Evolutionary conservation across 2,329 filamentous ascomycete species (phyloP).

Genomic region (Scedosporium boydii): DNA sequence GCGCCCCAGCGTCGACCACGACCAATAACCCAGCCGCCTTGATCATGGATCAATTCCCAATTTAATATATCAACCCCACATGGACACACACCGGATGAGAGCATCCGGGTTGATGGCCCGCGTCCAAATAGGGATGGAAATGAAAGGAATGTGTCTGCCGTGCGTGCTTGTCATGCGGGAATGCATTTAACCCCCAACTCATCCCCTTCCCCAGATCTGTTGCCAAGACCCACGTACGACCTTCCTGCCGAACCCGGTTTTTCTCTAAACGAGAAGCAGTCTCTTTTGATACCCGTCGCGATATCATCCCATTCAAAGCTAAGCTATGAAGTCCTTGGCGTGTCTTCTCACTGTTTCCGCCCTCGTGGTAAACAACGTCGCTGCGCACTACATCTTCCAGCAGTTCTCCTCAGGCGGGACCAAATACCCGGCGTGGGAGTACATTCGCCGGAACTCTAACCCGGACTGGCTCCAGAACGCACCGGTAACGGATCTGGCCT

Average conservation of each 20-base stretch:
- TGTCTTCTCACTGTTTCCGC: background rate
- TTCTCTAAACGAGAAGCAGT: background rate
- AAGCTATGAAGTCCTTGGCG: conserved; percentile 3
- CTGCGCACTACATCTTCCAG: conserved; percentile 21
- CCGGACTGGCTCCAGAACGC: conserved; percentile 18
- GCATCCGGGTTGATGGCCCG: background rate
- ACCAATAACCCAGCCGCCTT: background rate
- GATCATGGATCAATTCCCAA: background rate
- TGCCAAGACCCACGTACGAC: background rate
- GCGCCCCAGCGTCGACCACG: background rate
- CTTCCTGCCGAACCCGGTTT: background rate
- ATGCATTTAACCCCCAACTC: background rate
- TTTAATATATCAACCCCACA: conserved; percentile 1
- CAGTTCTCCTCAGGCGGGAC: conserved; percentile 17
- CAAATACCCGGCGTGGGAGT: conserved; percentile 15
- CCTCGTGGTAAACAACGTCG: conserved; percentile 8
- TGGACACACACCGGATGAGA: background rate
- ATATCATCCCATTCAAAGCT: background rate
- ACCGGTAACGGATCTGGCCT: conserved; percentile 25
- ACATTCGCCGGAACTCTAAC: conserved; percentile 26
- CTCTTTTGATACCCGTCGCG: background rate
- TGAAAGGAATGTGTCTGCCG: background rate
- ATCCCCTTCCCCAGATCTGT: background rate
- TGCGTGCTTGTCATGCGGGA: background rate
- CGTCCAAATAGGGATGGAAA: background rate